Conservation (phyloP, 768 basidiomycete genomes). For the Psilocybe cyanescens region DNA sequence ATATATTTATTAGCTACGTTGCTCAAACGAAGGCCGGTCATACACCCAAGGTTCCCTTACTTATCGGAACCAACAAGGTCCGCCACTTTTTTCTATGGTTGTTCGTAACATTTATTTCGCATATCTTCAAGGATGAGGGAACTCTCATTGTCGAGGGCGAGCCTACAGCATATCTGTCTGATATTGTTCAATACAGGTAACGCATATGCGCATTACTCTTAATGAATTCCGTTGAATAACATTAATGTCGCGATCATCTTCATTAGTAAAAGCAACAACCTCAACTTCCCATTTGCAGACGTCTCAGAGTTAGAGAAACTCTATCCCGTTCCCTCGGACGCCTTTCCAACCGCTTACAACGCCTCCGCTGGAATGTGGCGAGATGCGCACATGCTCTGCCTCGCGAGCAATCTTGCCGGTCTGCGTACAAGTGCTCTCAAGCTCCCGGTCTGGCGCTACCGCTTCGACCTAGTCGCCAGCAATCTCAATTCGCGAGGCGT, state of each 20-base stretch:
- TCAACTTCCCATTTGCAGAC: constrained; percentile 34
- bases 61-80: constrained; percentile 37
- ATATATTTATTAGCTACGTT: constrained; percentile 24
- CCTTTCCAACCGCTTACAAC: constrained; percentile 35
- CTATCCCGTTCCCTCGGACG: constrained; percentile 31
- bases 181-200: constrained; percentile 31
- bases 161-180: constrained; percentile 34
- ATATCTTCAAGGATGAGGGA: constrained; percentile 31
- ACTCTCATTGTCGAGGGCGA: constrained; percentile 37
- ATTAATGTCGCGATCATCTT: too few relatives aligned
- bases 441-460: constrained; percentile 34
- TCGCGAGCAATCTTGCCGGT: constrained; percentile 31
- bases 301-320: constrained; percentile 24
- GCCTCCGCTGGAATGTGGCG: constrained; percentile 37
- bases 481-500: constrained; percentile 35
- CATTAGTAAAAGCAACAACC: constrained; percentile 33
- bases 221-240: too few relatives aligned
- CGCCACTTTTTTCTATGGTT: not conserved
- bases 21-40: constrained; percentile 31
- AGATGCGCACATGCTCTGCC: constrained; percentile 38
- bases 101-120: not conserved
- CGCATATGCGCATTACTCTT: not conserved
- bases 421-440: constrained; percentile 23
- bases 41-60: constrained; percentile 32
- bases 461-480: constrained; percentile 35